Conservation (phyloP, 1,139 yeast genomes). For the Saccharomycopsis hybrid region DNA sequence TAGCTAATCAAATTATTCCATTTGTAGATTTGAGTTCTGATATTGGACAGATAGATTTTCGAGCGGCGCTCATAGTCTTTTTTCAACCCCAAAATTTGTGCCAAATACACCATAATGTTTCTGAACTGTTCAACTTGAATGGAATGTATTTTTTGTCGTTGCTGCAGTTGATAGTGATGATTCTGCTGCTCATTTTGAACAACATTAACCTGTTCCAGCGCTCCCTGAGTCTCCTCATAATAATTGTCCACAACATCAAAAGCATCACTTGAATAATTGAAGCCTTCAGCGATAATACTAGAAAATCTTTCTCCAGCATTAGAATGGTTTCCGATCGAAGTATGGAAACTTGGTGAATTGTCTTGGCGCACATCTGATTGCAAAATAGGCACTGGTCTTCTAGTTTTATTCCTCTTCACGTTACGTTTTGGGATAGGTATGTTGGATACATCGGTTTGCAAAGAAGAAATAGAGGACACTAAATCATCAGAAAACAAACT, state of each 20-base stretch:
- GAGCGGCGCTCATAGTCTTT: conserved; percentile 23
- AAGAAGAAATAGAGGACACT: neutral
- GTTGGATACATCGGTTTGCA: neutral
- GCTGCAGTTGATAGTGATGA: too few species aligned
- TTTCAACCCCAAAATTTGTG: conserved; percentile 23
- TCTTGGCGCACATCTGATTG: too few species aligned
- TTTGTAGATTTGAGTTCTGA: conserved; percentile 15
- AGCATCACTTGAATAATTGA: too few species aligned
- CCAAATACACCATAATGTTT: conserved; percentile 1
- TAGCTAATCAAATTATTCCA: conserved; percentile 15
- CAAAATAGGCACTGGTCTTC: conserved; percentile 3
- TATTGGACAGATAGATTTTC: conserved; percentile 21
- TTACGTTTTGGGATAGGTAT: conserved; percentile 10
- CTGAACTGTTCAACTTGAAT: too few species aligned
- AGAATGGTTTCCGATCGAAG: too few species aligned
- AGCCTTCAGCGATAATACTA: too few species aligned
- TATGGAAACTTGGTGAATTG: too few species aligned
- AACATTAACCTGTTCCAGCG: too few species aligned
- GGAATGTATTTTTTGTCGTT: too few species aligned
- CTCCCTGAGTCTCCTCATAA: neutral
- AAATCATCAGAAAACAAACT: neutral
- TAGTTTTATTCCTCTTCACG: conserved; percentile 4
- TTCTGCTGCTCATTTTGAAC: too few species aligned
- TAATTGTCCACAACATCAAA: conserved; percentile 3
- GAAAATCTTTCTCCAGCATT: too few species aligned